Conservation (phyloP, 371 early-diverging fungal genomes). For the Mortierella sp. region DNA sequence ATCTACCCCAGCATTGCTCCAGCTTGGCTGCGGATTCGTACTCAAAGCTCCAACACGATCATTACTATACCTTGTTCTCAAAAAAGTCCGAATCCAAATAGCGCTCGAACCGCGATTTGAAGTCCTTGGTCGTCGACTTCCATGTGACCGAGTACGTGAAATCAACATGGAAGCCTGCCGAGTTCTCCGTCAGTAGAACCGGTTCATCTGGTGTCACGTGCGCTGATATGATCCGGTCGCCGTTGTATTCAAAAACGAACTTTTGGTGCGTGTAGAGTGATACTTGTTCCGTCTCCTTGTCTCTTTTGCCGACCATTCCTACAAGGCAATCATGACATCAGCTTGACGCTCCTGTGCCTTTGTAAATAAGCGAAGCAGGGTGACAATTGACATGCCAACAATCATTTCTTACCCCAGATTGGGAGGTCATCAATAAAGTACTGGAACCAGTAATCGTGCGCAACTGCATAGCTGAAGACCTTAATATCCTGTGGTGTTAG, state of each 20-base stretch:
- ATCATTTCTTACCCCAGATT: conserved; percentile 55
- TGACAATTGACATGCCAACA: too few species aligned
- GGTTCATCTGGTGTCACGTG: conserved; percentile 56
- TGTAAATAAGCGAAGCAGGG: too few species aligned
- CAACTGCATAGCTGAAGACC: conserved; percentile 71
- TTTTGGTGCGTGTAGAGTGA: conserved; percentile 72
- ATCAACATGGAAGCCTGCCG: conserved; percentile 55
- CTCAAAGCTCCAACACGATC: too few species aligned
- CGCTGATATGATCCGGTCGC: conserved; percentile 70
- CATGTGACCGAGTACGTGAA: conserved; percentile 83
- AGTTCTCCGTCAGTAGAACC: conserved; percentile 48
- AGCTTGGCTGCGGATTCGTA: too few species aligned
- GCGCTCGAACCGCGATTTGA: conserved; percentile 73
- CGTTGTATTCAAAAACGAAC: conserved; percentile 71
- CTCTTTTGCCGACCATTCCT: conserved; percentile 58
- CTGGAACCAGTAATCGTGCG: conserved; percentile 76
- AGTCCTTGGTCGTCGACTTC: conserved; percentile 63
- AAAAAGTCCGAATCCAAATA: conserved; percentile 78
- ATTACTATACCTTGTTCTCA: conserved; percentile 71
- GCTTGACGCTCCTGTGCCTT: background rate
- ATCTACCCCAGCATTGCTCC: too few species aligned
- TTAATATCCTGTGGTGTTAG: conserved; percentile 61
- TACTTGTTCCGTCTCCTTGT: conserved; percentile 28
- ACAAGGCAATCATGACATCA: background rate
- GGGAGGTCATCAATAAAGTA: conserved; percentile 80